Conservation (phyloP, 2,329 filamentous ascomycete genomes). For the Colletotrichum ledebouriae region DNA sequence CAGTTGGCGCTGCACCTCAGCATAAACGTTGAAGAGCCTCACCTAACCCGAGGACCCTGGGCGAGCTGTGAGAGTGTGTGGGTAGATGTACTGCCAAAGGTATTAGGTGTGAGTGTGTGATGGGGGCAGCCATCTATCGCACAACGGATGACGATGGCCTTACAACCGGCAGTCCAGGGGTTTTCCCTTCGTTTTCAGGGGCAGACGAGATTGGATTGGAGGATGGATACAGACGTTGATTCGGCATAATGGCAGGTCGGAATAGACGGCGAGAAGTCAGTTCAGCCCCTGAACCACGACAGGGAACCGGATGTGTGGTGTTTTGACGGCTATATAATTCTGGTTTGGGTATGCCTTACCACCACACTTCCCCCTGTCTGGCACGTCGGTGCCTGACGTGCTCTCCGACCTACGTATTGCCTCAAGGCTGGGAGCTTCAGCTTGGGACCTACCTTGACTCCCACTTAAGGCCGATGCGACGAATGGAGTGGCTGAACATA, state of each 20-base stretch:
- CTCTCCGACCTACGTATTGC: neutral
- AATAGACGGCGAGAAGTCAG: neutral
- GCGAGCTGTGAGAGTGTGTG: neutral
- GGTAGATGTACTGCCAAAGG: neutral
- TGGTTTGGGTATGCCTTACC: slow-evolving; percentile 8
- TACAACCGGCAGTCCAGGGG: slow-evolving; percentile 4
- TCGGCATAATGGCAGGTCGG: slow-evolving; percentile 17
- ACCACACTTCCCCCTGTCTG: neutral
- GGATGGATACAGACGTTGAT: slow-evolving; percentile 2
- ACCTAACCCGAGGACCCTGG: slow-evolving; percentile 2
- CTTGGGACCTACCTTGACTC: slow-evolving; percentile 11
- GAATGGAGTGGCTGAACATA: neutral
- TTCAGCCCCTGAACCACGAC: slow-evolving; percentile 8
- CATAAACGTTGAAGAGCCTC: slow-evolving; percentile 36
- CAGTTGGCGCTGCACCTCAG: slow-evolving; percentile 4
- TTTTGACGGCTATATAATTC: neutral
- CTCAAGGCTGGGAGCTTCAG: neutral
- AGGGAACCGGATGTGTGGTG: neutral
- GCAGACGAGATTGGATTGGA: slow-evolving; percentile 1
- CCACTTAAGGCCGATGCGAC: neutral
- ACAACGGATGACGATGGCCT: slow-evolving; percentile 16
- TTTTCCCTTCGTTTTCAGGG: slow-evolving; percentile 1
- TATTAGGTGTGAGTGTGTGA: too few species aligned
- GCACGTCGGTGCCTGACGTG: slow-evolving; percentile 16
- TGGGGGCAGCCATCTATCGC: neutral